These are phyloP conservation scores for Boletus speciosus DNA, from an alignment of 768 basidiomycete genomes.

Conservation along the genomic window DNA sequence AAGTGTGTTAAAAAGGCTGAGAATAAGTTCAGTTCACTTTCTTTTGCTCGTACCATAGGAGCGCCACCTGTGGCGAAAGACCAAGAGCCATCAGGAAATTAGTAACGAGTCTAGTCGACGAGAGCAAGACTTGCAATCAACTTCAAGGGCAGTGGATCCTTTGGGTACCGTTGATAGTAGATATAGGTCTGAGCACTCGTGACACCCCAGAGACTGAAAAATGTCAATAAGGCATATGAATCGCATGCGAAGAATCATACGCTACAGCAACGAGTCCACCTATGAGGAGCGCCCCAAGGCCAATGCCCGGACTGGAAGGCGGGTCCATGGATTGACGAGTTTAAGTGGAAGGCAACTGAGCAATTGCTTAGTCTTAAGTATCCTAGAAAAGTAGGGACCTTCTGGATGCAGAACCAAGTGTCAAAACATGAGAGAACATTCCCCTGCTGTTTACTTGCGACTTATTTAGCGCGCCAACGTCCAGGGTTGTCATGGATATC, in stretches of 20 bases:
- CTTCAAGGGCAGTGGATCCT: constrained; percentile 35
- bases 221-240: neutral
- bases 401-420: neutral
- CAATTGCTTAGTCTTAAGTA: neutral
- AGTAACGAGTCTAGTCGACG: constrained; percentile 23
- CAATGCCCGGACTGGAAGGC: constrained; percentile 38
- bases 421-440: neutral
- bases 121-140: constrained; percentile 31
- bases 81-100: constrained; percentile 20
- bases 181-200: constrained; percentile 51
- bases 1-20: neutral
- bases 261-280: constrained; percentile 56
- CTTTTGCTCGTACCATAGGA: constrained; percentile 12
- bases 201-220: constrained; percentile 50
- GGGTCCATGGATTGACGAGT: neutral
- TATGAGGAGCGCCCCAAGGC: constrained; percentile 53
- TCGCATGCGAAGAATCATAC: constrained; percentile 32
- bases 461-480: neutral
- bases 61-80: constrained; percentile 29
- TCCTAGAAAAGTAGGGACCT: neutral
- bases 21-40: too few species aligned
- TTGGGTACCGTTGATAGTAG: constrained; percentile 41
- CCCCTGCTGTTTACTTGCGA: neutral
- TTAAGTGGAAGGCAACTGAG: neutral
- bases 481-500: constrained; percentile 10